Evolutionary conservation across 202 grass and related monocot genomes (phyloP).

Genomic region (Schoenoplectus tabernaemontani): DNA sequence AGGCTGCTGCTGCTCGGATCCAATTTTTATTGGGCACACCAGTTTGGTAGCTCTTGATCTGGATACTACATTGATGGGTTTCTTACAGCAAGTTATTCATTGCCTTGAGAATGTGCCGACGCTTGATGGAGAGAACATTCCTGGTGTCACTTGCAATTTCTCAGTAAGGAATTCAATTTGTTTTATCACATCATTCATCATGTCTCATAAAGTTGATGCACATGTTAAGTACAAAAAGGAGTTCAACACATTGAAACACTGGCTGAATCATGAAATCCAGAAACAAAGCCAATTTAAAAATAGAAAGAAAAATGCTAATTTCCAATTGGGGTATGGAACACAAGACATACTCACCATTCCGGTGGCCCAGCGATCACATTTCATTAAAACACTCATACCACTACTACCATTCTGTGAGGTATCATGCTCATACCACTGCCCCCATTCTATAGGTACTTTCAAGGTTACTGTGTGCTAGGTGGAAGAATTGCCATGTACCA

Average conservation of each 20-base stretch:
- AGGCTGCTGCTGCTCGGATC: constrained; percentile 79
- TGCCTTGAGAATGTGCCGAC: constrained; percentile 88
- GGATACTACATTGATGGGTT: constrained; percentile 63
- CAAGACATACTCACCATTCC: too few relatives aligned
- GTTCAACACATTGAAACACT: background rate
- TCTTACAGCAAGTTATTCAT: constrained; percentile 96
- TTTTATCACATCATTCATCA: background rate
- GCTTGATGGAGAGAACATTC: constrained; percentile 65
- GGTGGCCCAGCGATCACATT: too few relatives aligned
- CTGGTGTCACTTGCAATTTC: constrained; percentile 65
- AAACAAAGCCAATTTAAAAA: background rate
- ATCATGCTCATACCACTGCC: too few relatives aligned
- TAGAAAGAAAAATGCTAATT: background rate
- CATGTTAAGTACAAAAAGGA: background rate
- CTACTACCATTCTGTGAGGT: too few relatives aligned
- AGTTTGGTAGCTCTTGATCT: constrained; percentile 96
- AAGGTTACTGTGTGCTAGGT: background rate
- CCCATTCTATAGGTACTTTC: background rate
- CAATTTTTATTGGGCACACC: constrained; percentile 93
- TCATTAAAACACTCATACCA: too few relatives aligned
- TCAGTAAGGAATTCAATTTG: constrained; percentile 42
- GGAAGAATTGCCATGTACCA: background rate
- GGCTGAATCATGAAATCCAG: background rate
- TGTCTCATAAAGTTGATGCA: background rate
- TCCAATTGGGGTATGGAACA: too few relatives aligned